A percentile compares a stretch with the other conserved stretches of the same genome.
phyloP scores from a whole-genome alignment of 148 eudicot species.

The Rheum nobile region DNA sequence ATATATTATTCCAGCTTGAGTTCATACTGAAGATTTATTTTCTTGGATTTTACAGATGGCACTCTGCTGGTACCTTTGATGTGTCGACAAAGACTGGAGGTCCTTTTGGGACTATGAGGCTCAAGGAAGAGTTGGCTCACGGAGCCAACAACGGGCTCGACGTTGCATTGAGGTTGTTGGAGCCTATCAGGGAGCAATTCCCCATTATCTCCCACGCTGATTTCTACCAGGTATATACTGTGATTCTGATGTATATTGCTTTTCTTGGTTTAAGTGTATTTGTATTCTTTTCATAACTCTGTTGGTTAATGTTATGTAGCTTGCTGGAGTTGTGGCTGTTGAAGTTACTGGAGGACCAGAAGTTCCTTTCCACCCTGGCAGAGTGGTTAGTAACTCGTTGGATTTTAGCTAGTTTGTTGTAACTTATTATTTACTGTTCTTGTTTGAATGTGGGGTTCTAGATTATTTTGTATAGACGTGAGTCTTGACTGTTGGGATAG shows the following conservation, averaged over 20 bases:
- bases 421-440: background rate
- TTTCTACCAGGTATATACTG: constrained; percentile 6
- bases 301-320: constrained; percentile 21
- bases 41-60: constrained; percentile 39
- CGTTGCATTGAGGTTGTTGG: constrained; percentile 52
- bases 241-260: background rate
- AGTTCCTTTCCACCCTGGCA: constrained; percentile 92
- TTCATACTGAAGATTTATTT: background rate
- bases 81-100: constrained; percentile 58
- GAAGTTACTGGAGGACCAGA: constrained; percentile 96
- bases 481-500: background rate
- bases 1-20: background rate
- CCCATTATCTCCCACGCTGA: constrained; percentile 46
- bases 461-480: background rate
- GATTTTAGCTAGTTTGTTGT: background rate
- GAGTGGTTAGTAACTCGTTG: constrained; percentile 39
- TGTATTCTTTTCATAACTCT: background rate
- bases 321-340: constrained; percentile 95
- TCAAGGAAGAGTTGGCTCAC: constrained; percentile 42
- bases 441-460: background rate
- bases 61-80: constrained; percentile 71
- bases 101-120: constrained; percentile 65
- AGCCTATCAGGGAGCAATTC: constrained; percentile 58
- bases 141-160: constrained; percentile 65
- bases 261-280: background rate